Evolutionary conservation across 2,329 filamentous ascomycete genomes (phyloP), one percentile per base, ranked within the genome.

Genomic region (Venturia aucupariae): DNA sequence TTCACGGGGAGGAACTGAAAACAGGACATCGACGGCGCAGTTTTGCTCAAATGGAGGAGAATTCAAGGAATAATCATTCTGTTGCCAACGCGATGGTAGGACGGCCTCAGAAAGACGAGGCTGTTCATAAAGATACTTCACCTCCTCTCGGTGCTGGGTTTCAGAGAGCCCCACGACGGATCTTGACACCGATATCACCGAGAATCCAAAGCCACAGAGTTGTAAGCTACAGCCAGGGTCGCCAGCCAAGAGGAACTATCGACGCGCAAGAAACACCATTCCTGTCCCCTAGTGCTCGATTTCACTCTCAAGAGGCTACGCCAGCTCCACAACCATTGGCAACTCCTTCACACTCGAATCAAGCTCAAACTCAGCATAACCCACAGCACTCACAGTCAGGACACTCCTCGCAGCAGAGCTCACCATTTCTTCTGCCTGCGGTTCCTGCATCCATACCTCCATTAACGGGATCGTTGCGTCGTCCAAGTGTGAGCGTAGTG

Each of bases 111-210:
- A 38, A n/a, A 11, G 57, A 61, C 30, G n/a, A 70, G 67, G 0
- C 69, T 70, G 30, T 71, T 70, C 10, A 65, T 68, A n/a, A 67
- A 64, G 19, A 70, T 70, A 64, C 69, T 24, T 61, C 57, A 27
- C 51, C 64, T 22, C 74, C 71, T 42, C 68, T 57, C 68, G 51
- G 68, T 68, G 70, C 70, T 38, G 68, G 69, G 46, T 69, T 68
- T 35, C 38, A 51, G 11, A 70, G 70, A 44, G 67, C 70, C 55
- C 60, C 75, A 64, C 77, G 84, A 67, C 80, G 80, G 41, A 80
- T 84, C n/a, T 70, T 86, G 66, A 85, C 82, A 13, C 83, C 85
- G 0, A 79, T 80, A 67, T 86, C 85, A 11, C 84, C 84, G 11
- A 74, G 71, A 4, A 62, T 79, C 48, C 51, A 57, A 7, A 35